Base-by-base conservation (phyloP, 208 protist species). In the Porcisia deanei region DNA sequence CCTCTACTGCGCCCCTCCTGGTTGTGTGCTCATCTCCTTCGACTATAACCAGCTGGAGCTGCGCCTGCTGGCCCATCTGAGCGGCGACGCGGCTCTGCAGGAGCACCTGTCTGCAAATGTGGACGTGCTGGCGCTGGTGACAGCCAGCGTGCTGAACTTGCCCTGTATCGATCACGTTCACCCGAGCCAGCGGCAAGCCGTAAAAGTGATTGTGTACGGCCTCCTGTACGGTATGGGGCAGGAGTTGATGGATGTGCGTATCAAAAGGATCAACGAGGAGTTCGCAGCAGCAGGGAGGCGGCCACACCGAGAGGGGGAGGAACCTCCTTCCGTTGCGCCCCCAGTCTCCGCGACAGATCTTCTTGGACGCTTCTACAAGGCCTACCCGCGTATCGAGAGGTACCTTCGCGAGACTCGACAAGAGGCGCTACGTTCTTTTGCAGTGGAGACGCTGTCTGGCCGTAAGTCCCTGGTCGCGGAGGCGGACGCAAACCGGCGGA, bases 131-230 rank as follows among this genome's bases (percentile, higher is more conserved):
- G 54, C 71, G 25, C 78, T 82, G 7, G 87, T 93, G 60, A 86
- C 88, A n/a, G 74, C 74, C 22, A 76, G 66, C 9, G 60, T 97
- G n/a, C 76, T 90, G 45, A 63, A 61, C 30, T 60, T 86, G 45
- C 52, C 76, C 2, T 61, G 66, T 5, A 57, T 55, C 10, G 77
- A 73, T 1, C 64, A 80, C 14, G 88, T 94, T n/a, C 68, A 71
- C 45, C 75, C 80, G 41, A 61, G 75, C 57, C 74, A 91, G 71
- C 89, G 93, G 8, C 84, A 89, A 63, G 79, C 86, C 0, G 74
- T 88, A 2, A 98, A 98, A 78, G 80, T 91, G 37, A 81, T 98
- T n/a, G 89, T 96, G 20, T 98, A 96, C 73, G 95, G 95, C 14
- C 75, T 97, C 4, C 60, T 98, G 3, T 98, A 98, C 80, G 93